Conservation (phyloP, 306 rosid species). For the Citrullus amarus region DNA sequence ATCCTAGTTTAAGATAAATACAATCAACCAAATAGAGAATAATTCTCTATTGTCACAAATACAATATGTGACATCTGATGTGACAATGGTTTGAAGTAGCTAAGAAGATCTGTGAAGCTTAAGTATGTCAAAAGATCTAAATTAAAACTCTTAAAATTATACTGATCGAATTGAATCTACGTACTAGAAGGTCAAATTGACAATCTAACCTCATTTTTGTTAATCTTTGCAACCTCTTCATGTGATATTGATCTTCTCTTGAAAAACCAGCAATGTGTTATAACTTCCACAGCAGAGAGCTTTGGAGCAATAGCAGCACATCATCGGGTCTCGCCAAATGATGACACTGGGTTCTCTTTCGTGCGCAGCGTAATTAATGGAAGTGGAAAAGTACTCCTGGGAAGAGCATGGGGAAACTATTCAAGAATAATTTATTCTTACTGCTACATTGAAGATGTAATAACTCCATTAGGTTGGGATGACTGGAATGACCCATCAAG, state of each 20-base stretch:
- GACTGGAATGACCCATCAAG: slow-evolving; percentile 70
- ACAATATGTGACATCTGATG: background rate
- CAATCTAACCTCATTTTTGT: background rate
- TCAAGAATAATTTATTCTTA: slow-evolving; percentile 61
- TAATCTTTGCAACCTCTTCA: background rate
- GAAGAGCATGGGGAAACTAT: slow-evolving; percentile 85
- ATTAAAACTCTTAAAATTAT: background rate
- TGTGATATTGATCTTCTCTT: background rate
- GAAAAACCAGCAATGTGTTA: slow-evolving; percentile 44
- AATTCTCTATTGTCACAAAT: too few relatives aligned
- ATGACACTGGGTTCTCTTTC: slow-evolving; percentile 69
- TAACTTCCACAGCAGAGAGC: slow-evolving; percentile 37
- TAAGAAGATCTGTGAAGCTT: background rate
- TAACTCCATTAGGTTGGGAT: slow-evolving; percentile 60
- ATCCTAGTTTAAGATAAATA: background rate
- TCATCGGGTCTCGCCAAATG: slow-evolving; percentile 36
- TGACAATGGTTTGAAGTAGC: background rate
- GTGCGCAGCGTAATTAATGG: slow-evolving; percentile 55
- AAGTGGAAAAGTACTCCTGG: slow-evolving; percentile 48
- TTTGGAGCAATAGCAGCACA: slow-evolving; percentile 91
- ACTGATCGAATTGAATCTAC: background rate
- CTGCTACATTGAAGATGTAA: slow-evolving; percentile 43
- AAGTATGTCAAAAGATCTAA: too few relatives aligned
- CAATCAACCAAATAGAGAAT: too few relatives aligned
- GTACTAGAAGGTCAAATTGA: background rate